Conservation (phyloP, 2,329 filamentous ascomycete genomes). For the Torrubiellomyces zombiae region DNA sequence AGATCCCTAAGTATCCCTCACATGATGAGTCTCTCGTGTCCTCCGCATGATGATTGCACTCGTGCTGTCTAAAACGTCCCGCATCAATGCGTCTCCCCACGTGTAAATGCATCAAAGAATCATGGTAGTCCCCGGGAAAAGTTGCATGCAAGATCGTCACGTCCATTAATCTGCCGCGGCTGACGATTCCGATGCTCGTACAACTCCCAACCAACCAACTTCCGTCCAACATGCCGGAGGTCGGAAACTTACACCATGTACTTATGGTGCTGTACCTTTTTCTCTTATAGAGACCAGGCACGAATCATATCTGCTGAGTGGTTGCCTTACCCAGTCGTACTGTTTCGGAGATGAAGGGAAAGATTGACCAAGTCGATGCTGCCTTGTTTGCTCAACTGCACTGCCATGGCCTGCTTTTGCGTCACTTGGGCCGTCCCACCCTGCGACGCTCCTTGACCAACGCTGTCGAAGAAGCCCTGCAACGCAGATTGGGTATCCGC, state of each 20-base stretch:
- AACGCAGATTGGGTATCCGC: constrained; percentile 35
- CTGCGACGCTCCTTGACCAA: constrained; percentile 13
- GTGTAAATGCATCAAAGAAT: constrained; percentile 11
- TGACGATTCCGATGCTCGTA: too few relatives aligned
- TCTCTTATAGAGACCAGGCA: too few relatives aligned
- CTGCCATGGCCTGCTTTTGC: constrained; percentile 20
- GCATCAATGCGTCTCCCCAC: too few relatives aligned
- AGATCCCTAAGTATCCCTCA: too few relatives aligned
- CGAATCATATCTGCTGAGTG: too few relatives aligned
- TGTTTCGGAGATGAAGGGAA: constrained; percentile 20
- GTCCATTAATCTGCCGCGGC: constrained; percentile 5
- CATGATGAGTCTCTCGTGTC: too few relatives aligned
- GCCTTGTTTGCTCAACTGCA: constrained; percentile 26
- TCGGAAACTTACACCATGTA: too few relatives aligned
- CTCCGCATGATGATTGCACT: too few relatives aligned
- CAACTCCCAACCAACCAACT: constrained; percentile 3
- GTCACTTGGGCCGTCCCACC: constrained; percentile 17
- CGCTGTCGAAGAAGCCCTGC: constrained; percentile 35
- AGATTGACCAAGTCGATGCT: constrained; percentile 34
- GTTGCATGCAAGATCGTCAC: constrained; percentile 12
- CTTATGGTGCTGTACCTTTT: too few relatives aligned
- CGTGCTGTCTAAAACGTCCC: too few relatives aligned
- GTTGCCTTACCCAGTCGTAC: constrained; percentile 13
- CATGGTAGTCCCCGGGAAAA: constrained; percentile 5
- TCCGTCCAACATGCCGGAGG: constrained; percentile 6